phyloP scores from a whole-genome alignment of 1,139 yeast genomes.

The Lipomyces yarrowii region DNA sequence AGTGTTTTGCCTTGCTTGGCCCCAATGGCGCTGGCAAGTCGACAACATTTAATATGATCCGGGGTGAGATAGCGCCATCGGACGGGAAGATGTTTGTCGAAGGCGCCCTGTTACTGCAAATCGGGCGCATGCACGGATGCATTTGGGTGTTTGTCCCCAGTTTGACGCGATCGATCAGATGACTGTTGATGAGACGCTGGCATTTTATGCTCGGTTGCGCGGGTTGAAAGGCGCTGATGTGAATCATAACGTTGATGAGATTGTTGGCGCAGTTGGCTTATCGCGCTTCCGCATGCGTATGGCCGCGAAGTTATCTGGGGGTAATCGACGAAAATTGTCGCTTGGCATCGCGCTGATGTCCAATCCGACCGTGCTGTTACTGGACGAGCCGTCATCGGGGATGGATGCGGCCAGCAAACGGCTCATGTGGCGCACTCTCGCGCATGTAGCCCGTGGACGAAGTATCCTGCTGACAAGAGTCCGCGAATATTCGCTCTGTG shows the following conservation, averaged over 20 bases:
- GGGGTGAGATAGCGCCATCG: conserved; percentile 51
- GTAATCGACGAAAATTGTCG: conserved; percentile 97
- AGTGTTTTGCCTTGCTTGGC: conserved; percentile 59
- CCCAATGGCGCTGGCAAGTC: conserved; percentile 99
- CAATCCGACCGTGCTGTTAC: conserved; percentile 84
- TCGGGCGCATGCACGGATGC: conserved; percentile 40
- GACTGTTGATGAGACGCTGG: conserved; percentile 42
- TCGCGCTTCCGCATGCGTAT: conserved; percentile 40
- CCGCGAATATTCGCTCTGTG: too few relatives aligned
- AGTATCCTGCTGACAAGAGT: conserved; percentile 44
- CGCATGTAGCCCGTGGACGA: conserved; percentile 40
- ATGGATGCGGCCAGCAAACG: conserved; percentile 67
- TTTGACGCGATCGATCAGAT: conserved; percentile 47
- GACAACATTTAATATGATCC: conserved; percentile 69
- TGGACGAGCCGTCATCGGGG: conserved; percentile 95
- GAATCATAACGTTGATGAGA: conserved; percentile 83
- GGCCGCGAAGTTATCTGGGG: conserved; percentile 72
- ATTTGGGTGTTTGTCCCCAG: conserved; percentile 46
- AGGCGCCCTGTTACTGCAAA: conserved; percentile 38
- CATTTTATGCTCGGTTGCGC: conserved; percentile 42
- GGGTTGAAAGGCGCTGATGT: conserved; percentile 68
- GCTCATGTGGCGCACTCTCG: conserved; percentile 45
- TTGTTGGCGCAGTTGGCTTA: conserved; percentile 45
- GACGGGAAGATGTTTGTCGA: conserved; percentile 41
- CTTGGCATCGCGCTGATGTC: conserved; percentile 95